Evolutionary conservation across 139 green algal genomes (phyloP).

Genomic region (Haematococcus lacustris): DNA sequence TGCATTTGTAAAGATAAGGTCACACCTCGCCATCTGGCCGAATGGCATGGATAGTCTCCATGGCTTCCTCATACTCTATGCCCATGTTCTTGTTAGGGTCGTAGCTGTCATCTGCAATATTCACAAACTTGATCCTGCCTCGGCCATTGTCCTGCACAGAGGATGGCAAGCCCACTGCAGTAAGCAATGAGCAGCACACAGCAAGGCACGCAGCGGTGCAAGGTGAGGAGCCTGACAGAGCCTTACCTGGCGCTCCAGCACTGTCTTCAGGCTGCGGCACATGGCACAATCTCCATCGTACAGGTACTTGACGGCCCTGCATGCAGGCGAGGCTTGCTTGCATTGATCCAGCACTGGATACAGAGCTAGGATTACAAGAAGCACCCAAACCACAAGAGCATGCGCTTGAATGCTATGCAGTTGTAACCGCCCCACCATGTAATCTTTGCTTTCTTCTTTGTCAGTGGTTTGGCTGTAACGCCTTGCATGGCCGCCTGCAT

Average conservation of each 20-base stretch:
- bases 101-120: constrained; percentile 44
- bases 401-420: neutral
- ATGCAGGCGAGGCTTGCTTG: neutral
- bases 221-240: neutral
- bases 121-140: constrained; percentile 44
- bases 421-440: neutral
- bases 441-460: constrained; percentile 8
- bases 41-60: constrained; percentile 73
- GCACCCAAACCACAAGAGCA: neutral
- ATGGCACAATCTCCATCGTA: constrained; percentile 69
- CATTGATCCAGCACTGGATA: neutral
- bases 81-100: constrained; percentile 40
- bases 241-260: constrained; percentile 43
- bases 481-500: constrained; percentile 5
- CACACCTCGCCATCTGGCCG: constrained; percentile 42
- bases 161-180: neutral
- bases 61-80: constrained; percentile 55
- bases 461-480: neutral
- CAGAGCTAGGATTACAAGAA: neutral
- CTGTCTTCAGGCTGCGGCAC: constrained; percentile 49
- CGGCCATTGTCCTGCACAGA: constrained; percentile 13
- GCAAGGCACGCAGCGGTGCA: neutral
- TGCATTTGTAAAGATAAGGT: neutral
- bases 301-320: constrained; percentile 59
- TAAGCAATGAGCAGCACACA: neutral